Base-by-base conservation (phyloP, 2,329 filamentous ascomycete species). In the Lasiodiplodia gonubiensis region DNA sequence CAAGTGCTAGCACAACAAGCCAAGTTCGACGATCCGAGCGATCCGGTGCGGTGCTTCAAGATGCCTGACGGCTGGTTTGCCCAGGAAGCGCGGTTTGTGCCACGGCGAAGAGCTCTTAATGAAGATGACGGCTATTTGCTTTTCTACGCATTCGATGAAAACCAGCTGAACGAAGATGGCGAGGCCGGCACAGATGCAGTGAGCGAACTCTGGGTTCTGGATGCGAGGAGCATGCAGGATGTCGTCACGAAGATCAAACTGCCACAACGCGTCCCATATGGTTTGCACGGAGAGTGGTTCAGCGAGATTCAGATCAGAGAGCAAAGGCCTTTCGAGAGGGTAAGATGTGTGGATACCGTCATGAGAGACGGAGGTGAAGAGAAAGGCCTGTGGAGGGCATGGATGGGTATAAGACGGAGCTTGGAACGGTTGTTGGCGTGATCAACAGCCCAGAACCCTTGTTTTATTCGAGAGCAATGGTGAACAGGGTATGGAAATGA, bases 121-220 rank as follows among this genome's bases (percentile, higher is more conserved):
- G 90, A 92, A 74, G 89, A 92, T 70, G 88, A 89, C 70, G 90
- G 90, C 0, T 92, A 85, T 77, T 78, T 92, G 0, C 78, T 92
- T 4, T 89, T 87, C 54, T 92, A 90, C 70, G 88, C 89, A 1
- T 92, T 92, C 69, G 88, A 92, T 69, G 90, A 92, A 71, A 80
- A 82, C 1, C 89, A 92, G 73, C 79, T 91, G 0, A 81, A 88
- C n/a, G 73, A 77, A 1, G 67, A 77, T 0, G 86, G 84, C 0
- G 77, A 83, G 48, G 86, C 84, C 64, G 71, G 67, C n/a, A 67
- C 70, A 10, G 67, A 71, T 0, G 75, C 80, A 0, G 75, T 77
- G 1, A 89, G 86, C 37, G 89, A 92, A 75, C 78, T 92, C 0
- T 92, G 90, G 90, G 81, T 92, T 16, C 82, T 92, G 35, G 85